Evolutionary conservation across 2,329 filamentous ascomycete species (phyloP).

Genomic region (Ploettnerulaceae sp.): DNA sequence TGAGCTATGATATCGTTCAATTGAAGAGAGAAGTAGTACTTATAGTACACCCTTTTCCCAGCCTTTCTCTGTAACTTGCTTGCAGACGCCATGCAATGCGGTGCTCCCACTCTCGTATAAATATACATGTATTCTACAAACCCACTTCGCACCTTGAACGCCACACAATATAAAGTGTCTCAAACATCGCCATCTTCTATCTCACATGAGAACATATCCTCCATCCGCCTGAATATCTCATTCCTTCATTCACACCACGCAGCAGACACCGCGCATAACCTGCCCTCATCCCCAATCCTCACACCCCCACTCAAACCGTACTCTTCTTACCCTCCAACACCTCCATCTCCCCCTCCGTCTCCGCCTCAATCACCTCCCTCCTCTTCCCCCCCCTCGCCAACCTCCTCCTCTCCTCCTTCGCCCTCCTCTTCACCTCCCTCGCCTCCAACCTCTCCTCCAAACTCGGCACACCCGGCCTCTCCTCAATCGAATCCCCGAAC

Average conservation of each 20-base stretch:
- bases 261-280: no score
- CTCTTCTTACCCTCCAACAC: conserved; percentile 1
- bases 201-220: neutral
- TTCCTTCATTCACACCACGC: no score
- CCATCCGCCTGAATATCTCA: no score
- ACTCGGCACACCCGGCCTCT: conserved; percentile 61
- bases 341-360: neutral
- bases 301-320: conserved; percentile 21
- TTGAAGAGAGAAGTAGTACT: conserved; percentile 1
- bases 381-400: conserved; percentile 14
- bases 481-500: conserved; percentile 57
- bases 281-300: conserved; percentile 4
- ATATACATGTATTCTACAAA: conserved; percentile 6
- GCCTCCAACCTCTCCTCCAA: conserved; percentile 55
- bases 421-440: conserved; percentile 49
- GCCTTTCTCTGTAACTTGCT: neutral
- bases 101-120: neutral
- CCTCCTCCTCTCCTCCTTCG: conserved; percentile 48
- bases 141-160: conserved; percentile 2
- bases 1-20: conserved; percentile 6
- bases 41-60: neutral
- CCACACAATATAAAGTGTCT: neutral
- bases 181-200: no score
- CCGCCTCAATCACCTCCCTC: conserved; percentile 1
- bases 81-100: conserved; percentile 9